Percentiles rank a stretch among this genome's conserved stretches.
These are phyloP conservation scores for Phaeosphaeriaceae sp. DNA, from an alignment of 2,329 filamentous ascomycete species.

Conservation along the genomic window DNA sequence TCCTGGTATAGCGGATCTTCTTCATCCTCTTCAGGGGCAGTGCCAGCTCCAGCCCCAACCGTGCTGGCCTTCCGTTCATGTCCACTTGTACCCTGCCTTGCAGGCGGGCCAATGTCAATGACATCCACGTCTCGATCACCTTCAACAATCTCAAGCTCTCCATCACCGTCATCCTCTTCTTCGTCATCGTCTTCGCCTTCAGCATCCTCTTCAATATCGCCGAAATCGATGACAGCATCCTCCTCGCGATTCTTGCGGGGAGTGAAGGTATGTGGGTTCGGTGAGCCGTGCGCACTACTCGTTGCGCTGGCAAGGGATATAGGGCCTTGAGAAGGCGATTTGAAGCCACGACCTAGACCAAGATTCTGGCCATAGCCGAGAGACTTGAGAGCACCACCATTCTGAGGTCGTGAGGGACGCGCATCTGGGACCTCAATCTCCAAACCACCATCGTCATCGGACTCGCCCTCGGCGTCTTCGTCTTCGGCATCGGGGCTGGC, in stretches of 20 bases:
- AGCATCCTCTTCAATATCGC: constrained; percentile 33
- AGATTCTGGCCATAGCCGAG: constrained; percentile 37
- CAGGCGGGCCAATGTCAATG: constrained; percentile 44
- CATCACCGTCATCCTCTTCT: constrained; percentile 33
- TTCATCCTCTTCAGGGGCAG: constrained; percentile 43
- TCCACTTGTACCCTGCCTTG: constrained; percentile 10
- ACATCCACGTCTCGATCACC: constrained; percentile 35
- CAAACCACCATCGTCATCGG: constrained; percentile 33
- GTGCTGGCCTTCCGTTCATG: constrained; percentile 20
- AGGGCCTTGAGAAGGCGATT: constrained; percentile 46
- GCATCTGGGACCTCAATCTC: constrained; percentile 45
- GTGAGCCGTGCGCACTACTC: constrained; percentile 42
- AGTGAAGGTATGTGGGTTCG: constrained; percentile 25
- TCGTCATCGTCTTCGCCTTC: constrained; percentile 40
- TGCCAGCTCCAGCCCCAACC: background rate
- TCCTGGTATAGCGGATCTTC: constrained; percentile 54
- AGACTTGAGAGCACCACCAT: constrained; percentile 24
- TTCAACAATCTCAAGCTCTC: constrained; percentile 27
- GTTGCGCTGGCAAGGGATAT: constrained; percentile 54
- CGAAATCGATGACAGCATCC: constrained; percentile 47
- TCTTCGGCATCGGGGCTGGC: constrained; percentile 18
- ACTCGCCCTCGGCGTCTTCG: constrained; percentile 30
- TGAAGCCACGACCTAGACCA: constrained; percentile 27
- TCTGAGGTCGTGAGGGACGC: constrained; percentile 21
- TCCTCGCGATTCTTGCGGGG: constrained; percentile 30